Evolutionary conservation across 768 basidiomycete genomes (phyloP).

Genomic region (Termitomyces bulborhizus): DNA sequence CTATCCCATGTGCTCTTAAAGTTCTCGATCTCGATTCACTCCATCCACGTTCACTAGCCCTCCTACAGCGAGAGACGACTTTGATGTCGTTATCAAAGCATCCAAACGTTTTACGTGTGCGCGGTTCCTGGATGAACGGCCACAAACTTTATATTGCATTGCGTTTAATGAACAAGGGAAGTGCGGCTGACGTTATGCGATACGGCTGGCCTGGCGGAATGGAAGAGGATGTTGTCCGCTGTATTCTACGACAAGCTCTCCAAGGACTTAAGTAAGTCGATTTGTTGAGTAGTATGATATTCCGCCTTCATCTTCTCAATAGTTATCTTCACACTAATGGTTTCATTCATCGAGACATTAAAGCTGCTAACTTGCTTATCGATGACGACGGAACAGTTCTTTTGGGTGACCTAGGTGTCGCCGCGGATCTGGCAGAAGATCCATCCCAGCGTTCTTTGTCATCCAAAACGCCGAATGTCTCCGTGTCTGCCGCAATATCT

Average conservation of each 20-base stretch:
- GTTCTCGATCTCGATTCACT: constrained; percentile 84
- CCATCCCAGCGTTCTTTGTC: constrained; percentile 24
- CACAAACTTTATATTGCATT: constrained; percentile 82
- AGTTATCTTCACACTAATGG: constrained; percentile 88
- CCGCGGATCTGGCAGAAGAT: constrained; percentile 75
- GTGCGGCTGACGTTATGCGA: constrained; percentile 77
- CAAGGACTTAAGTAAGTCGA: constrained; percentile 74
- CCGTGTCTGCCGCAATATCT: constrained; percentile 23
- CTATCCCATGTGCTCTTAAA: constrained; percentile 74
- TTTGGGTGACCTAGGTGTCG: constrained; percentile 89
- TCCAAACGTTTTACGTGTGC: constrained; percentile 88
- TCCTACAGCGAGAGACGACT: constrained; percentile 80
- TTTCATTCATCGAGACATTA: constrained; percentile 90
- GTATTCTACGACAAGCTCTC: constrained; percentile 79
- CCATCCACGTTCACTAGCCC: constrained; percentile 60
- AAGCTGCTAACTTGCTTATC: constrained; percentile 89
- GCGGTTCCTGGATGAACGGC: constrained; percentile 83
- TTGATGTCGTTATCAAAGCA: constrained; percentile 91
- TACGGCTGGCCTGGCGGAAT: constrained; percentile 87
- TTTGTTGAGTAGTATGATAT: neutral
- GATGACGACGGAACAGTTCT: constrained; percentile 89
- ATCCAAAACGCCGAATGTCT: constrained; percentile 22
- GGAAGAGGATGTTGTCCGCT: constrained; percentile 84
- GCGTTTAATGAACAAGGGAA: constrained; percentile 86
- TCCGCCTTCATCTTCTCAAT: neutral